Base-by-base conservation (phyloP, 257 asterid genomes). In the Ehretia macrophylla region DNA sequence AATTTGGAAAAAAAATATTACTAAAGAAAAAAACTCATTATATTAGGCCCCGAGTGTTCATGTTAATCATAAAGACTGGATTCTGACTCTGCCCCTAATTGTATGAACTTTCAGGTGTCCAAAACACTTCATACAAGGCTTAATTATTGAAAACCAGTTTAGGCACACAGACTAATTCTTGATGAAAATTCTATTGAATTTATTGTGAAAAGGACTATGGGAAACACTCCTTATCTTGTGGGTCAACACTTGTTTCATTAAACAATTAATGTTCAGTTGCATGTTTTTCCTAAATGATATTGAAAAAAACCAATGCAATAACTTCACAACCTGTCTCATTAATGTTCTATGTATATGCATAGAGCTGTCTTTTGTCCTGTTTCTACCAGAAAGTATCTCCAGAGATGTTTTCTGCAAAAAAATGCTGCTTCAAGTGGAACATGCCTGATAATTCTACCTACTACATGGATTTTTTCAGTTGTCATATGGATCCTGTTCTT, bases 281-380 rank as follows among this genome's bases (percentile, higher is more conserved):
- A n/a, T n/a, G n/a, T 20, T 51, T 51, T 51, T 19, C 1, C n/a
- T 23, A 51, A 20, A 51, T 17, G 16, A 14, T 20, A 17, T 20
- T 0, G n/a, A 22, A 12, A 21, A 42, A 42, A 27, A 27, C 35
- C 35, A 20, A 12, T 52, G 37, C 12, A 11, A 20, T 52, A 12
- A 20, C 4, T 12, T 14, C 17, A 52, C 57, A 52, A 32, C 4
- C 57, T 52, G 57, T 52, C 57, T 11, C 47, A 1, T n/a, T 21
- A 11, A 20, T 20, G 38, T 52, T 17, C 20, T 20, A 52, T n/a
- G 17, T 52, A 21, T 52, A 11, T 20, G 10, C 39, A 52, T 42
- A 20, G 57, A 52, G 39, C 57, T 52, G 57, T 52, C 27, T 20
- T 52, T 52, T 52, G 57, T 52, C 57, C 57, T 52, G 32, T 52